Evolutionary conservation across 2,329 filamentous ascomycete species (phyloP).

Genomic region (Fusarium coffeatum): DNA sequence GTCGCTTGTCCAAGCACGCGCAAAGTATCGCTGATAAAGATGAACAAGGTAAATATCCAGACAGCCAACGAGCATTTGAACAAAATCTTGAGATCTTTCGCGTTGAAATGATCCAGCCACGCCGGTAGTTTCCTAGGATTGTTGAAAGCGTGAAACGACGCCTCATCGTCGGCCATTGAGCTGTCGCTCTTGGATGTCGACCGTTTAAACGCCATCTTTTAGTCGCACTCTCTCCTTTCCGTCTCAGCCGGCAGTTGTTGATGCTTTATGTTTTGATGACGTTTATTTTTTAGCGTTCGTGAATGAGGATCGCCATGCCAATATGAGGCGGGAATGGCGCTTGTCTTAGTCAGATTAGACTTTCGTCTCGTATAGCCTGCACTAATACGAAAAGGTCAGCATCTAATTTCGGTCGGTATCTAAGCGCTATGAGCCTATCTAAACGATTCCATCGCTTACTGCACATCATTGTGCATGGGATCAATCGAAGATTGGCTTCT

Average conservation of each 20-base stretch:
- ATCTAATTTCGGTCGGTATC: background rate
- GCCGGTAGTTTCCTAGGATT: conserved; percentile 15
- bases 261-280: conserved; percentile 7
- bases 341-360: conserved; percentile 4
- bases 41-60: conserved; percentile 39
- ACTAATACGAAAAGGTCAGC: conserved; percentile 11
- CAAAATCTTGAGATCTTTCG: conserved; percentile 40
- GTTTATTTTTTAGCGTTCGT: background rate
- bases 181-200: background rate
- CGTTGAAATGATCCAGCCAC: conserved; percentile 41
- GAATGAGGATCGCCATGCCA: conserved; percentile 9
- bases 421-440: background rate
- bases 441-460: background rate
- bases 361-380: conserved; percentile 12
- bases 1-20: conserved; percentile 29
- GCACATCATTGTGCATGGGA: background rate
- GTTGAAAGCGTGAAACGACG: conserved; percentile 14
- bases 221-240: background rate
- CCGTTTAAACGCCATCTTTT: background rate
- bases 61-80: conserved; percentile 39
- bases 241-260: background rate
- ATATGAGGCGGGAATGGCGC: conserved; percentile 3
- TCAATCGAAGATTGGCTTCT: background rate
- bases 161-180: conserved; percentile 8
- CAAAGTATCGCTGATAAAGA: conserved; percentile 33